A percentile compares a stretch with the other conserved stretches of the same genome.
phyloP scores from a whole-genome alignment of 768 basidiomycete genomes.

The Collybia nuda region DNA sequence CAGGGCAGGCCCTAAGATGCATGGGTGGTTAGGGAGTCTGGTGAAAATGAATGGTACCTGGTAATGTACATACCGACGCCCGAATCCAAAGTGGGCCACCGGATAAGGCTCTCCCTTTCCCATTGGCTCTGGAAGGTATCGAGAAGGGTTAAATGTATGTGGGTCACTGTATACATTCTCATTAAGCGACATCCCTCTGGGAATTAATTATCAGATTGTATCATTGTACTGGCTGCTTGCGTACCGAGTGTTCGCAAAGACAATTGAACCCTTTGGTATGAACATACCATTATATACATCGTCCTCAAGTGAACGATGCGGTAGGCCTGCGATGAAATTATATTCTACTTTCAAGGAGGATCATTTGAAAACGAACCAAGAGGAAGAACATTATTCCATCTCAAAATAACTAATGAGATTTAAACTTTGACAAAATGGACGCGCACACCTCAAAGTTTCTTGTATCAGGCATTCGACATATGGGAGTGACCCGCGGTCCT shows the following conservation, averaged over 20 bases:
- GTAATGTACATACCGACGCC: constrained; percentile 16
- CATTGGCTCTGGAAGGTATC: constrained; percentile 18
- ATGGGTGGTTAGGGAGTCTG: no score
- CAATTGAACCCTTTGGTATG: constrained; percentile 30
- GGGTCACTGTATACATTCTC: constrained; percentile 22
- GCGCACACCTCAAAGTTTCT: constrained; percentile 21
- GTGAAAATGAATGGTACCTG: no score
- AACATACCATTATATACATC: constrained; percentile 32
- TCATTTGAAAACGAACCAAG: background rate
- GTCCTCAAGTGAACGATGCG: constrained; percentile 26
- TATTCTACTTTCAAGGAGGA: background rate
- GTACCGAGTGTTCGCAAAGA: constrained; percentile 26
- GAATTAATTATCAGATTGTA: no score
- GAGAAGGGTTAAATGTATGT: constrained; percentile 21
- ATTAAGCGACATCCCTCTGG: constrained; percentile 25
- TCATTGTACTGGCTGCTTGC: background rate
- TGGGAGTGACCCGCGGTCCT: constrained; percentile 29
- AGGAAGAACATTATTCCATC: constrained; percentile 1
- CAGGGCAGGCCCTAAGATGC: background rate
- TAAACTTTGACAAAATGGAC: background rate
- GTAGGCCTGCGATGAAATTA: constrained; percentile 9
- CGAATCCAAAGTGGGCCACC: constrained; percentile 11
- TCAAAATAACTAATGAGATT: background rate
- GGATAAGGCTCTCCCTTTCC: constrained; percentile 23
- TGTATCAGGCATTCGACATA: constrained; percentile 35